phyloP scores from a whole-genome alignment of 306 rosid species.

The Malus asiatica region DNA sequence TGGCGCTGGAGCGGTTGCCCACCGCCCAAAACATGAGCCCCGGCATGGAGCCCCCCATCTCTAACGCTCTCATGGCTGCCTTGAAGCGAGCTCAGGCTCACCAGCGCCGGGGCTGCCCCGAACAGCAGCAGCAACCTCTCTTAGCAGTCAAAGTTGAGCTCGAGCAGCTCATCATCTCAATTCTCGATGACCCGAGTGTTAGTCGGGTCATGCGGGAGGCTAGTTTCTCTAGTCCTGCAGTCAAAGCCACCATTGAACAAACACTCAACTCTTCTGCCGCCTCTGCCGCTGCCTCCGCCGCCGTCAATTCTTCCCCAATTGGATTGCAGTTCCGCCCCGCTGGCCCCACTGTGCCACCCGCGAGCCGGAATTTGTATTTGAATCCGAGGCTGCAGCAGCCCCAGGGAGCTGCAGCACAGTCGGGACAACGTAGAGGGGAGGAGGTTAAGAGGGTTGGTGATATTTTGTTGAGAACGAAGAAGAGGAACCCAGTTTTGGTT shows the following conservation, averaged over 20 bases:
- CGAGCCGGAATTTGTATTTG: slow-evolving; percentile 52
- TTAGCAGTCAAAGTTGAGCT: slow-evolving; percentile 90
- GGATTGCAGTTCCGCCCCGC: slow-evolving; percentile 64
- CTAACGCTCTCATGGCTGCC: slow-evolving; percentile 95
- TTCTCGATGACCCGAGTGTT: slow-evolving; percentile 93
- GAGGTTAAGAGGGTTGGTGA: slow-evolving; percentile 66
- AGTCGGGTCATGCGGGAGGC: slow-evolving; percentile 98
- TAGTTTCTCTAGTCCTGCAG: slow-evolving; percentile 86
- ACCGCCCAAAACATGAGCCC: slow-evolving; percentile 66
- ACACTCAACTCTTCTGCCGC: slow-evolving; percentile 45
- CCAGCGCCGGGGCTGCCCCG: slow-evolving; percentile 95
- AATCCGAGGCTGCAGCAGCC: slow-evolving; percentile 74
- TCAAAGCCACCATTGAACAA: slow-evolving; percentile 79
- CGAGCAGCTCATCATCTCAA: slow-evolving; percentile 85
- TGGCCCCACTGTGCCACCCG: neutral
- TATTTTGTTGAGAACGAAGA: slow-evolving; percentile 49
- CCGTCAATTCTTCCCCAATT: slow-evolving; percentile 38
- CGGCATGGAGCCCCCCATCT: slow-evolving; percentile 74
- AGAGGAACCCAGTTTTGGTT: slow-evolving; percentile 84
- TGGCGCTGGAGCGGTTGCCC: slow-evolving; percentile 81
- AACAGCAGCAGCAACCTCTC: slow-evolving; percentile 94
- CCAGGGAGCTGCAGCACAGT: slow-evolving; percentile 45
- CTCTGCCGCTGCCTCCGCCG: slow-evolving; percentile 22
- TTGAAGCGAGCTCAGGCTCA: slow-evolving; percentile 94
- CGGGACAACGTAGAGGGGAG: slow-evolving; percentile 50